Base-by-base conservation (phyloP, 2,329 filamentous ascomycete species). In the Monosporascus sp. region DNA sequence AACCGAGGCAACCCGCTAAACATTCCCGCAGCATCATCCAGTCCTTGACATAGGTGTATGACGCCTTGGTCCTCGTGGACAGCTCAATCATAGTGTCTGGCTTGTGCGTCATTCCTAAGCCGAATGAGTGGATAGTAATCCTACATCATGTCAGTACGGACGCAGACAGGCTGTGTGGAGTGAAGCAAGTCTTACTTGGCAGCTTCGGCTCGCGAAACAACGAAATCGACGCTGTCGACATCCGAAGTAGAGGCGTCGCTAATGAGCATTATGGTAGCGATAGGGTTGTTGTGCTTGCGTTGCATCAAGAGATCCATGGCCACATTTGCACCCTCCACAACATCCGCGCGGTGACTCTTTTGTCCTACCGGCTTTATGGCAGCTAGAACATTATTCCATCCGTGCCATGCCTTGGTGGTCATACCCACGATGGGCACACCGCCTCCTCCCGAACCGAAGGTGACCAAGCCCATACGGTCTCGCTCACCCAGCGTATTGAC, bases 11-110 rank as follows among this genome's bases (percentile, higher is more conserved):
- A 44, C 94, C 94, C 24, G 92, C 94, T 45, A 97, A 80, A 69
- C 94, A 97, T 70, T 99, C 94, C 27, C 94, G 87, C 37, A 99
- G 81, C 93, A 97, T 99, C 93, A 97, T 97, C 94, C 94, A 99
- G 70, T 99, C 94, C 73, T 97, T 99, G 62, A 99, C 92, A 65
- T 97, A 99, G 1, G 91, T 95, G 67, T 97, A 99, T 1, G 91
- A 95, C 5, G 92, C 94, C 74, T 97, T 99, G 3, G 94, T 99
- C 56, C 91, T 83, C 7, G 89, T 94, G 1, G 94, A 97, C 14
- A 99, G 77, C 72, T 97, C 93, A 58, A 99, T 96, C 91, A 99
- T 96, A 1, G 92, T 97, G 68, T 99, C 94, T 5, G 94, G 94
- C 73, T 97, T 97, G 73, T 99, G 94, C 1, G 93, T 97, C 77